phyloP scores from a whole-genome alignment of 1,139 yeast genomes.

The Tardiomyces digboiensis region DNA sequence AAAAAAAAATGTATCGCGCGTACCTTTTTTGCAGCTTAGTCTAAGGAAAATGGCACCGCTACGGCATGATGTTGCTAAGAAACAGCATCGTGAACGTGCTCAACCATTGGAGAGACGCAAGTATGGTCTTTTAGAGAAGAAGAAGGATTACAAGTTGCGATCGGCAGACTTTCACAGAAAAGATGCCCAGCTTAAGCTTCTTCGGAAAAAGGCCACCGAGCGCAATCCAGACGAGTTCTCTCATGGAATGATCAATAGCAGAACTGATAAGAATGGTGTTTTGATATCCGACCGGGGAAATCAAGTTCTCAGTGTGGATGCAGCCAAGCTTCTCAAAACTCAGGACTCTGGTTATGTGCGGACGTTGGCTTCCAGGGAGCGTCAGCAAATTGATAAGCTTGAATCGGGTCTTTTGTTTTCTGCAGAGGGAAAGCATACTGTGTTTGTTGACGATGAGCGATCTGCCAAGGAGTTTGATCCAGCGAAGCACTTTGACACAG shows the following conservation, averaged over 20 bases:
- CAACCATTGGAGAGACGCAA: conserved; percentile 67
- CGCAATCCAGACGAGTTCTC: conserved; percentile 96
- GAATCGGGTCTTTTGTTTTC: conserved; percentile 27
- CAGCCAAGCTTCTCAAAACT: conserved; percentile 72
- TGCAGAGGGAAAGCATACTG: conserved; percentile 56
- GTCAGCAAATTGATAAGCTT: conserved; percentile 52
- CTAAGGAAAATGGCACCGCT: conserved; percentile 57
- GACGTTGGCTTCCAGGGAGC: conserved; percentile 63
- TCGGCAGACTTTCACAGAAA: conserved; percentile 86
- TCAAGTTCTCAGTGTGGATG: conserved; percentile 54
- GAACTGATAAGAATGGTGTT: conserved; percentile 61
- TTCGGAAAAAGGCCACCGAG: conserved; percentile 59
- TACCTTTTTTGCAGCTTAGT: too few species aligned
- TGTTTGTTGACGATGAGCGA: conserved; percentile 62
- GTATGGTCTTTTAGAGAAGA: conserved; percentile 85
- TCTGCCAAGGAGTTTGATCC: conserved; percentile 53
- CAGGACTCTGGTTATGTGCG: conserved; percentile 85
- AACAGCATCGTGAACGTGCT: conserved; percentile 90
- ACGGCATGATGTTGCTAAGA: conserved; percentile 87
- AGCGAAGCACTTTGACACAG: conserved; percentile 61
- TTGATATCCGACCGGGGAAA: conserved; percentile 57
- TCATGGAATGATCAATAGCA: conserved; percentile 74
- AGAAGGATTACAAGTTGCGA: conserved; percentile 85
- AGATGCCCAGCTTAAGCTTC: conserved; percentile 71
- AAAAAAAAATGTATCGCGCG: too few species aligned